Percentiles rank a stretch among this genome's conserved stretches.
phyloP scores from a whole-genome alignment of 805 yeast species.

The Cyberlindnera mrakii region DNA sequence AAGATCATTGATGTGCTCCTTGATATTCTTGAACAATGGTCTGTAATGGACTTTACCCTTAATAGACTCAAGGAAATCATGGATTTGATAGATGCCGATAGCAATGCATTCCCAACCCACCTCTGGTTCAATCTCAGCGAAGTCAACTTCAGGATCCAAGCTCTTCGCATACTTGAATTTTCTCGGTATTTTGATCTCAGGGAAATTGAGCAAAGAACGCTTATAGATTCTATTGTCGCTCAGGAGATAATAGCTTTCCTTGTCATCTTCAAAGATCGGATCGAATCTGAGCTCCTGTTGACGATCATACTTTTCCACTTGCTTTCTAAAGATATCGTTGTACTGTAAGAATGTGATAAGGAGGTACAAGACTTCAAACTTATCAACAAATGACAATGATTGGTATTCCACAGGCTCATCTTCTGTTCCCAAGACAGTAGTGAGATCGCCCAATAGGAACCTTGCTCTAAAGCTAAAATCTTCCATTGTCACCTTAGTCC shows the following conservation, averaged over 20 bases:
- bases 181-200: conserved; percentile 30
- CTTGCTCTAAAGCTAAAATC: conserved; percentile 24
- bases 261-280: conserved; percentile 23
- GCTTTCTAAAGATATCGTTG: conserved; percentile 40
- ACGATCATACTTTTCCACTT: conserved; percentile 34
- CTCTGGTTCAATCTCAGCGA: conserved; percentile 31
- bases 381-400: conserved; percentile 35
- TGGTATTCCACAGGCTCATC: conserved; percentile 30
- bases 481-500: conserved; percentile 17
- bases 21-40: conserved; percentile 27
- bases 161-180: conserved; percentile 25
- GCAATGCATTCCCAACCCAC: conserved; percentile 35
- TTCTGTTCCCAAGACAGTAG: conserved; percentile 19
- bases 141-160: conserved; percentile 20
- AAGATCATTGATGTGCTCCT: conserved; percentile 28
- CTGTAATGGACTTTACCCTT: conserved; percentile 25
- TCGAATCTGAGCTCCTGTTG: conserved; percentile 26
- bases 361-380: conserved; percentile 41
- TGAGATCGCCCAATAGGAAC: conserved; percentile 21
- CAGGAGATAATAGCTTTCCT: conserved; percentile 31
- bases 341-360: conserved; percentile 38
- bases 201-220: conserved; percentile 25
- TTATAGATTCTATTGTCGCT: conserved; percentile 50
- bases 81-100: conserved; percentile 39
- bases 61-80: conserved; percentile 25